These are phyloP conservation scores for Gaultheria prostrata DNA, from an alignment of 148 eudicot species.

Conservation along the genomic window DNA sequence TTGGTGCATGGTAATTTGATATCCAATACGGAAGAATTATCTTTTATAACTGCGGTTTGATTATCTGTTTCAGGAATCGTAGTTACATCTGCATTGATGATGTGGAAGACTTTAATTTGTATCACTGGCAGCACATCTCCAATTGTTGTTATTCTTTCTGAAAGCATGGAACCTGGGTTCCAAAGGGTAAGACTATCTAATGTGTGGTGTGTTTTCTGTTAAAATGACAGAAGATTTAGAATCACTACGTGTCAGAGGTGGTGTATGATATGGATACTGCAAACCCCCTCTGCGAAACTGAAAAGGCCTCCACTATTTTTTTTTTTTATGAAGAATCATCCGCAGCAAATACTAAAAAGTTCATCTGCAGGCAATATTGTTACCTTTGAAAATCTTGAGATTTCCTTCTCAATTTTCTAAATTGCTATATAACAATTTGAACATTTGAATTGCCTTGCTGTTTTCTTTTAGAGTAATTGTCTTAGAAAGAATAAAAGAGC, in stretches of 20 bases:
- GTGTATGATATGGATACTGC: background rate
- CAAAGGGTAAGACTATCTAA: conserved; percentile 31
- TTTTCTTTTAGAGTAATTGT: background rate
- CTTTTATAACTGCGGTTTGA: background rate
- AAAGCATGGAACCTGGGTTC: conserved; percentile 91
- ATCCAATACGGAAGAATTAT: background rate
- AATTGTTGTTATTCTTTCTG: conserved; percentile 80
- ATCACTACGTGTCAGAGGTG: background rate
- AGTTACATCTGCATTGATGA: conserved; percentile 63
- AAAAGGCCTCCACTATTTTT: background rate
- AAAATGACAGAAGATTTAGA: background rate
- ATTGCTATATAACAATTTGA: background rate
- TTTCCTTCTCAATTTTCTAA: background rate
- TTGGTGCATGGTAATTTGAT: background rate
- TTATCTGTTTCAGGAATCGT: conserved; percentile 51
- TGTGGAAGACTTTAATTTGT: conserved; percentile 79
- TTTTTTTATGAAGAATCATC: background rate
- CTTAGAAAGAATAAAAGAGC: background rate
- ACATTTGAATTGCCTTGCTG: background rate
- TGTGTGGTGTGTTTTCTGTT: background rate
- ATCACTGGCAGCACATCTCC: conserved; percentile 79
- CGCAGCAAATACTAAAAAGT: background rate
- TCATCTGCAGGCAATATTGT: background rate
- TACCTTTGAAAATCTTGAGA: background rate
- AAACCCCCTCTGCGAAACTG: background rate